phyloP scores from a whole-genome alignment of 2,329 filamentous ascomycete genomes.

The Ophiostoma angusticollis region DNA sequence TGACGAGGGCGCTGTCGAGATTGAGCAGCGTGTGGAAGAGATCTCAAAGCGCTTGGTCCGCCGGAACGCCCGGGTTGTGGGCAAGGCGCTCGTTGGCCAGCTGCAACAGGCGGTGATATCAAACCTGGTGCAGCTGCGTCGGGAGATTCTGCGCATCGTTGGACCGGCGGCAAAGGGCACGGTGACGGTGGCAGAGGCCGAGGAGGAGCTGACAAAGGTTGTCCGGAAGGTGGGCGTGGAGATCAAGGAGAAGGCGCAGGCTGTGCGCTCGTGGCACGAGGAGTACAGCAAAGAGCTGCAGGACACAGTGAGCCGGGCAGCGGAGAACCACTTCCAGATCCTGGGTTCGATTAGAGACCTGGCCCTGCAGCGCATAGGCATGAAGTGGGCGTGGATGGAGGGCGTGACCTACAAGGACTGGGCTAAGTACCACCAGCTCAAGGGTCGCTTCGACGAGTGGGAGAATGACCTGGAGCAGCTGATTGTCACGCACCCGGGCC shows the following conservation, averaged over 20 bases:
- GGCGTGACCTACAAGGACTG: constrained; percentile 95
- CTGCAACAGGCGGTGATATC: constrained; percentile 55
- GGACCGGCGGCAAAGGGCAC: constrained; percentile 37
- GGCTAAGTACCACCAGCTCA: constrained; percentile 85
- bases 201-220: constrained; percentile 30
- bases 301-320: constrained; percentile 54
- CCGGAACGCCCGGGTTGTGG: constrained; percentile 51
- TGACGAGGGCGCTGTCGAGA: constrained; percentile 62
- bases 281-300: constrained; percentile 58
- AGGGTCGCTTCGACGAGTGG: constrained; percentile 73
- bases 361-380: constrained; percentile 80
- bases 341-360: constrained; percentile 72
- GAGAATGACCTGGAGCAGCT: constrained; percentile 66
- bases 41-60: constrained; percentile 43
- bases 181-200: constrained; percentile 21
- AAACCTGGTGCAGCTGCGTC: constrained; percentile 39
- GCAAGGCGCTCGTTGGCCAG: constrained; percentile 51
- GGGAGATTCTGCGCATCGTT: constrained; percentile 49
- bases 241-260: constrained; percentile 67
- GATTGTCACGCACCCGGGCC: constrained; percentile 58
- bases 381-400: constrained; percentile 92
- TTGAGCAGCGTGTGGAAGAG: constrained; percentile 56
- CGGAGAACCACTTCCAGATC: constrained; percentile 70
- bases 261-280: constrained; percentile 63
- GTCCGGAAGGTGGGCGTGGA: constrained; percentile 56